phyloP scores from a whole-genome alignment of 345 rosid species.

The Gossypium ekmanianum region DNA sequence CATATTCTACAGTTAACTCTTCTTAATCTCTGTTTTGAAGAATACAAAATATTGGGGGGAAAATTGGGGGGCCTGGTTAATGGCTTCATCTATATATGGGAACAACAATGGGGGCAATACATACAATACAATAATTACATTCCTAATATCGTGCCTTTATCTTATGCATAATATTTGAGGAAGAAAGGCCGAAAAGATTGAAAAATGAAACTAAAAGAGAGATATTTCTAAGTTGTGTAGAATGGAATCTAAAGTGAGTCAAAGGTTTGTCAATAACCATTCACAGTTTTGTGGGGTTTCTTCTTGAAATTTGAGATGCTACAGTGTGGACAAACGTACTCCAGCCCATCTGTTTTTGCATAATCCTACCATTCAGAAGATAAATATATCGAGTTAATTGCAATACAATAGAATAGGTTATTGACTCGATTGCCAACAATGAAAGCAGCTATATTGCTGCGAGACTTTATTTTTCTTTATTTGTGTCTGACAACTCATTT shows the following conservation, averaged over 20 bases:
- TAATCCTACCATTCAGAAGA: conserved; percentile 66
- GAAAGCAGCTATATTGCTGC: too few relatives aligned
- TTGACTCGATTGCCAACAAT: too few relatives aligned
- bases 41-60: conserved; percentile 15
- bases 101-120: conserved; percentile 40
- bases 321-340: conserved; percentile 94
- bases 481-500: too few relatives aligned
- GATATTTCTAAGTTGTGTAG: not conserved
- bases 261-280: conserved; percentile 45
- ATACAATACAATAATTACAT: conserved; percentile 41
- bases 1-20: conserved; percentile 12
- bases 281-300: conserved; percentile 74
- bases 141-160: conserved; percentile 26
- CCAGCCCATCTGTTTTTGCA: conserved; percentile 95
- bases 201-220: not conserved
- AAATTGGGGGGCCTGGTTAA: conserved; percentile 14
- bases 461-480: too few relatives aligned
- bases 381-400: conserved; percentile 5
- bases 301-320: conserved; percentile 81
- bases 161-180: conserved; percentile 21
- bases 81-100: conserved; percentile 35
- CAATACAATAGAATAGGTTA: not conserved
- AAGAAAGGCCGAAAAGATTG: not conserved
- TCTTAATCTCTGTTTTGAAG: conserved; percentile 7
- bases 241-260: conserved; percentile 18